Percentiles rank a stretch among this genome's conserved stretches.
Conservation (phyloP, 306 rosid species). For the Neltuma alba region DNA sequence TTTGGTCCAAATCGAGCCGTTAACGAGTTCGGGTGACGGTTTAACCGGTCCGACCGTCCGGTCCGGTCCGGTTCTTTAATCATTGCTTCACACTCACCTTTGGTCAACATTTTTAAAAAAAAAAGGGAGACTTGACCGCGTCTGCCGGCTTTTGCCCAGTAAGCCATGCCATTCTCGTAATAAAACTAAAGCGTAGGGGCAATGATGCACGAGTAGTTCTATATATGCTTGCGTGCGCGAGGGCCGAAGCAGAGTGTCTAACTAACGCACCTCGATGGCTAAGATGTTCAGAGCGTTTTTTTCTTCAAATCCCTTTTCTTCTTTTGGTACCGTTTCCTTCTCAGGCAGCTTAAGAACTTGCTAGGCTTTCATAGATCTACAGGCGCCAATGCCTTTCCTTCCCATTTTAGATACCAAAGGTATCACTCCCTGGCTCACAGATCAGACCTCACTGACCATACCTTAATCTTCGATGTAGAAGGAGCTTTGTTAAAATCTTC, state of each 20-base stretch:
- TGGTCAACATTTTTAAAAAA: conserved; percentile 8
- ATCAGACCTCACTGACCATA: conserved; percentile 46
- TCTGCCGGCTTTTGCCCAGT: neutral
- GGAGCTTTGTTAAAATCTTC: conserved; percentile 59
- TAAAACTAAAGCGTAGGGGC: conserved; percentile 35
- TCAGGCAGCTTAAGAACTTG: conserved; percentile 43
- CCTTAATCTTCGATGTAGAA: conserved; percentile 72
- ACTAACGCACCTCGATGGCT: conserved; percentile 2
- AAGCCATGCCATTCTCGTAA: conserved; percentile 40
- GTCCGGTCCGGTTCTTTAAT: too few species aligned
- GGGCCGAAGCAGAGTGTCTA: conserved; percentile 6
- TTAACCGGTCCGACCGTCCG: too few species aligned
- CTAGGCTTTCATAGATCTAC: conserved; percentile 39
- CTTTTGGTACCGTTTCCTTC: conserved; percentile 59
- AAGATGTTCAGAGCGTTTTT: conserved; percentile 49
- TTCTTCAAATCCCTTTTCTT: conserved; percentile 56
- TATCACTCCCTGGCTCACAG: conserved; percentile 47
- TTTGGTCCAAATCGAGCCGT: too few species aligned
- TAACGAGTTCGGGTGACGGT: too few species aligned
- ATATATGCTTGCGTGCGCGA: conserved; percentile 30
- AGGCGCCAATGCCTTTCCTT: conserved; percentile 35
- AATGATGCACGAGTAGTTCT: neutral
- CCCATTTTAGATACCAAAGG: conserved; percentile 43
- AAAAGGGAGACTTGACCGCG: neutral
- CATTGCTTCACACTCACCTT: too few species aligned